Evolutionary conservation across 192 early-diverging fungal genomes (phyloP).

Genomic region (Entophlyctis luteolus): DNA sequence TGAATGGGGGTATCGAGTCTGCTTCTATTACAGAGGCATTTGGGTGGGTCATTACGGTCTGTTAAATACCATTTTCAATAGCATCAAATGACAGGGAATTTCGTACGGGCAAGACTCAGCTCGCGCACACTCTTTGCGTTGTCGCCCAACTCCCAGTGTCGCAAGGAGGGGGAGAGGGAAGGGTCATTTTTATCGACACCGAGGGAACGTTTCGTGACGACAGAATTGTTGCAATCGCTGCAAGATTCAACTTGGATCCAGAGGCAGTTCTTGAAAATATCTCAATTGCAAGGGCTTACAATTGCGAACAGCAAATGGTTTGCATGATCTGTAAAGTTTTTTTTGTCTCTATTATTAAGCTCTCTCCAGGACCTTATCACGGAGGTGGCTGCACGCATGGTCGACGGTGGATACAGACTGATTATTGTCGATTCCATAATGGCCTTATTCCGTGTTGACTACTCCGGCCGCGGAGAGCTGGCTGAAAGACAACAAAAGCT

Average conservation of each 20-base stretch:
- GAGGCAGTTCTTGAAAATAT: slow-evolving; percentile 74
- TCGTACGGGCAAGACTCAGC: slow-evolving; percentile 81
- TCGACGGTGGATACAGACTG: slow-evolving; percentile 52
- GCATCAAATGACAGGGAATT: slow-evolving; percentile 49
- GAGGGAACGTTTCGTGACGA: slow-evolving; percentile 81
- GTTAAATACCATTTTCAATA: neutral
- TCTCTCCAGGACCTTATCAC: slow-evolving; percentile 44
- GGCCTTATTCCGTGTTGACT: slow-evolving; percentile 78
- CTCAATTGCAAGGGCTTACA: slow-evolving; percentile 72
- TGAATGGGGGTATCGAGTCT: slow-evolving; percentile 77
- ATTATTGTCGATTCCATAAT: slow-evolving; percentile 78
- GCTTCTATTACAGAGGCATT: slow-evolving; percentile 84
- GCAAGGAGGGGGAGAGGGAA: slow-evolving; percentile 75
- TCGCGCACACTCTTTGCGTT: slow-evolving; percentile 76
- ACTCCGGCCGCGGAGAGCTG: slow-evolving; percentile 78
- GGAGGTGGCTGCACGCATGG: slow-evolving; percentile 67
- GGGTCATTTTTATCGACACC: slow-evolving; percentile 62
- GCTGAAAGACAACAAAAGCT: slow-evolving; percentile 81
- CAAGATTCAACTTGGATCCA: slow-evolving; percentile 55
- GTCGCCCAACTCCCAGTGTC: slow-evolving; percentile 63
- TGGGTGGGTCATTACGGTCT: slow-evolving; percentile 35
- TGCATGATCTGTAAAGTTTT: neutral
- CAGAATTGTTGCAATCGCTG: slow-evolving; percentile 69
- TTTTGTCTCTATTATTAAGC: neutral
- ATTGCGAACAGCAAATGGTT: slow-evolving; percentile 71